phyloP scores from a whole-genome alignment of 2,329 filamentous ascomycete genomes.

The Fusarium papillatum region DNA sequence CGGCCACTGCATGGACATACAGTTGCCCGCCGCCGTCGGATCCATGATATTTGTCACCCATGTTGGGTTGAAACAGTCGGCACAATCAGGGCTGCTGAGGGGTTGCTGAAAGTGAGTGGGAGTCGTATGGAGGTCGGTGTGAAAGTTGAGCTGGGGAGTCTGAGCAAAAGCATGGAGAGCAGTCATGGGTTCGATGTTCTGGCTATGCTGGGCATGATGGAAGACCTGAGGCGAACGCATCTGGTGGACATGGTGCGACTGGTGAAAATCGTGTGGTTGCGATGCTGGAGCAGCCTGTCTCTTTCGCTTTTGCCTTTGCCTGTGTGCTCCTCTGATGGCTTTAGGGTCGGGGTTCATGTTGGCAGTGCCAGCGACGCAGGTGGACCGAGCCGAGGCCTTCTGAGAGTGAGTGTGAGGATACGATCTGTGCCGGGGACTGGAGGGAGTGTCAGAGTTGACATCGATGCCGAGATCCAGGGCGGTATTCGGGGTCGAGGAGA shows the following conservation, averaged over 20 bases:
- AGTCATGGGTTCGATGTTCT: conserved; percentile 37
- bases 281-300: conserved; percentile 27
- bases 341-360: conserved; percentile 15
- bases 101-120: conserved; percentile 34
- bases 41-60: conserved; percentile 32
- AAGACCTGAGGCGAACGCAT: conserved; percentile 28
- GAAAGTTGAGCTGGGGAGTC: conserved; percentile 32
- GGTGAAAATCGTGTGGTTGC: conserved; percentile 24
- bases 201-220: conserved; percentile 26
- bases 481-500: conserved; percentile 21
- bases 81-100: conserved; percentile 18
- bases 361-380: conserved; percentile 20
- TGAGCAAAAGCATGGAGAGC: conserved; percentile 40
- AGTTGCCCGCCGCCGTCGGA: conserved; percentile 19
- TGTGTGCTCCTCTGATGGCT: conserved; percentile 18
- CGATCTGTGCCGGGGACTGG: not conserved
- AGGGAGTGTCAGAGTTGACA: conserved; percentile 12
- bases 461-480: conserved; percentile 35
- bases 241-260: conserved; percentile 26
- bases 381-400: conserved; percentile 26
- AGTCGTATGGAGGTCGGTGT: conserved; percentile 22
- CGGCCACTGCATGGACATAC: conserved; percentile 35
- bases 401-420: conserved; percentile 2
- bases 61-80: conserved; percentile 23
- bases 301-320: conserved; percentile 32